Base-by-base conservation (phyloP, 805 yeast genomes). In the Wickerhamiella kurtzmanii region DNA sequence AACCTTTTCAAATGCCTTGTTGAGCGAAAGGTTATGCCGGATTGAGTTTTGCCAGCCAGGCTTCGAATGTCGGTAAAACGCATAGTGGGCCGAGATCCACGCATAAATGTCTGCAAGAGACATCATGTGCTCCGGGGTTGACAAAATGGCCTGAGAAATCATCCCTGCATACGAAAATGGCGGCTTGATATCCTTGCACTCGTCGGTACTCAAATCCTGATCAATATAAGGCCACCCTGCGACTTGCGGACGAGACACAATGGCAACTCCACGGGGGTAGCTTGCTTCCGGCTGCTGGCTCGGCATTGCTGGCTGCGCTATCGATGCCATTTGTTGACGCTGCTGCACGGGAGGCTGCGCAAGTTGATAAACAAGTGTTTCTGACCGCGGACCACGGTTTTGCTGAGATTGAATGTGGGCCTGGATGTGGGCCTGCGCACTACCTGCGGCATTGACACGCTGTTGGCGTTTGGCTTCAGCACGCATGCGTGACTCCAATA, bases 41-140 rank as follows among this genome's bases (percentile, higher is more conserved):
- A 92, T 89, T 4, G 96, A 87, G 66, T 92, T 92, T 67, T 92
- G 98, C 98, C 98, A 92, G 35, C 98, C 98, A 6, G 95, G 81
- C 64, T 84, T 88, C 20, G 92, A 80, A 64, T 77, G 82, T 58
- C 95, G 76, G 64, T 92, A 92, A 64, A 83, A 92, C 36, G 97
- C 88, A 64, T 87, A 92, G 60, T 82, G 88, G 25, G 76, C 64
- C 3, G 92, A 68, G 47, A 92, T 92, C 86, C 95, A 92, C 54
- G 77, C 80, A 64, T 92, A 92, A 47, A 92, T 92, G 59, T 92
- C 96, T 1, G 94, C 76, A 56, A 92, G 66, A 13, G 96, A 83
- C 71, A 89, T 72, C 39, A 84, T 85, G 39, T 94, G 95, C 50
- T 88, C 95, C 1, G 75, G 73, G 46, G 86, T 83, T 5, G 95